A percentile compares a stretch with the other conserved stretches of the same genome.
phyloP scores from a whole-genome alignment of 352 stramenopile species.

The Phytophthora hybrid region DNA sequence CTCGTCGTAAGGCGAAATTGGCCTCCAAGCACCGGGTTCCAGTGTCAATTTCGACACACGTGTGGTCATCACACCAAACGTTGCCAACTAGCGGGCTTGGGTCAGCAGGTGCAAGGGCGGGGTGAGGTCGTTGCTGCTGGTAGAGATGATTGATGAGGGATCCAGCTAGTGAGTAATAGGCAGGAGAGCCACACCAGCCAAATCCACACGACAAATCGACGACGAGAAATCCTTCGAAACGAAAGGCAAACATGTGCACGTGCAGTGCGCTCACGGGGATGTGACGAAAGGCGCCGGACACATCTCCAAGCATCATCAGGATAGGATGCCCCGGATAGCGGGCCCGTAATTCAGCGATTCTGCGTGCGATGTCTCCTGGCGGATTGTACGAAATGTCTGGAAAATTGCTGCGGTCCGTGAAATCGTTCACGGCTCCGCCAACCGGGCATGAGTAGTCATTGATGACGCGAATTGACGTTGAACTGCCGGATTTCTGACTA shows the following conservation, averaged over 20 bases:
- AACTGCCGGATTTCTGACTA: neutral
- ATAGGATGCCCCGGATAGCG: no score
- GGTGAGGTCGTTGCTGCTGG: neutral
- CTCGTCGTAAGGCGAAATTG: conserved; percentile 5
- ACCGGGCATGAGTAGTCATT: conserved; percentile 3
- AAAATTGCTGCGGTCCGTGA: conserved; percentile 5
- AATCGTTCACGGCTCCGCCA: conserved; percentile 6
- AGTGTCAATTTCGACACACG: conserved; percentile 1
- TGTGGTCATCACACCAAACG: conserved; percentile 7
- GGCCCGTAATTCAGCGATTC: no score
- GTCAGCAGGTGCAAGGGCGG: neutral
- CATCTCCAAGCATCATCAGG: neutral
- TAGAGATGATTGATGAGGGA: neutral
- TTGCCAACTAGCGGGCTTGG: neutral
- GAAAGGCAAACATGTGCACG: neutral
- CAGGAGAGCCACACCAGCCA: neutral
- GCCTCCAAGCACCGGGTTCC: conserved; percentile 7
- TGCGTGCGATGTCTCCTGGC: no score
- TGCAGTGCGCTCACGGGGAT: neutral
- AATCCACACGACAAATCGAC: neutral
- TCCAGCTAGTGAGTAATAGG: neutral
- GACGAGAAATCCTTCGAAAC: neutral
- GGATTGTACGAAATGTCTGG: neutral
- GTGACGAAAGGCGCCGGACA: neutral
- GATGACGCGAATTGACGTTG: neutral